Percentiles rank a stretch among this genome's conserved stretches.
Conservation (phyloP, 2,329 filamentous ascomycete genomes). For the Cladosporium sp. region DNA sequence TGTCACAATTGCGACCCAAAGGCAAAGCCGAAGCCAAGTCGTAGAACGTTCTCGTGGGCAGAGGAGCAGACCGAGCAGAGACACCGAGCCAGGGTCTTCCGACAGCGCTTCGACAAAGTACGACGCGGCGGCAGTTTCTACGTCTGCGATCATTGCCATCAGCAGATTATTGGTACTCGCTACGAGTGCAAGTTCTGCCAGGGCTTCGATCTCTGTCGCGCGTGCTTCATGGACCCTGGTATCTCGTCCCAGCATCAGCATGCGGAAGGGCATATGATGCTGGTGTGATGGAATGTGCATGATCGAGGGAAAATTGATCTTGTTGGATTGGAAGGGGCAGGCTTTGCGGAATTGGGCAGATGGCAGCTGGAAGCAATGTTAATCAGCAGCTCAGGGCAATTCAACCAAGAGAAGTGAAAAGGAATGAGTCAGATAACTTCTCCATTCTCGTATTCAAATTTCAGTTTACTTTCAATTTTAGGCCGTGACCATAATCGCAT, state of each 20-base stretch:
- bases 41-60: background rate
- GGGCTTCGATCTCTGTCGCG: background rate
- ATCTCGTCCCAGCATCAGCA: background rate
- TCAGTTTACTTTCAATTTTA: too few species aligned
- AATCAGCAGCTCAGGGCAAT: too few species aligned
- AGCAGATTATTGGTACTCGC: background rate
- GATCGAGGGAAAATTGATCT: too few species aligned
- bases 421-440: too few species aligned
- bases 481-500: too few species aligned
- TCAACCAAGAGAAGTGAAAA: too few species aligned
- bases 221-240: background rate
- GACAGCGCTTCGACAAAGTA: background rate
- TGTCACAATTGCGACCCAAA: background rate
- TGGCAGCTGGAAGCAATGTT: too few species aligned
- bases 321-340: too few species aligned
- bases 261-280: background rate
- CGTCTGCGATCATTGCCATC: background rate
- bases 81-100: background rate
- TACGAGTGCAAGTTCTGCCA: background rate
- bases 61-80: background rate
- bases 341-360: too few species aligned
- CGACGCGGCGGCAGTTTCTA: background rate
- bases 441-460: too few species aligned
- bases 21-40: background rate
- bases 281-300: background rate